These are phyloP conservation scores for Candida sp. DNA, from an alignment of 1,139 yeast genomes.

Conservation along the genomic window DNA sequence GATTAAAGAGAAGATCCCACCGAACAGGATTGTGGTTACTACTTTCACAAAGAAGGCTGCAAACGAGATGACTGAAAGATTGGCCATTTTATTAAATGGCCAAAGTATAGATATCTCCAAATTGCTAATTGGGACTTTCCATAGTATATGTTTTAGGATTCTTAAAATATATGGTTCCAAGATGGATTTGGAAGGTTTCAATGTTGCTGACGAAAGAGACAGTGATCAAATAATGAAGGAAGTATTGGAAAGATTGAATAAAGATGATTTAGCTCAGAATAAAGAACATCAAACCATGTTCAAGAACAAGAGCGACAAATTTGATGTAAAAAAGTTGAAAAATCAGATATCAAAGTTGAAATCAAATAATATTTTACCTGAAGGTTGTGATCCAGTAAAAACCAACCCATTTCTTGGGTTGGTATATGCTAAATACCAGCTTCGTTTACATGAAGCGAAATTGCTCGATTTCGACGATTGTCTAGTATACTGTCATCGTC, in stretches of 20 bases:
- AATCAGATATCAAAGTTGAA: slow-evolving; percentile 52
- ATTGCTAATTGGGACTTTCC: slow-evolving; percentile 81
- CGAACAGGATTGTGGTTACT: slow-evolving; percentile 70
- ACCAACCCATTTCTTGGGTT: slow-evolving; percentile 16
- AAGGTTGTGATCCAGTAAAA: slow-evolving; percentile 19
- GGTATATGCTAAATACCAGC: slow-evolving; percentile 54
- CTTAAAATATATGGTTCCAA: slow-evolving; percentile 53
- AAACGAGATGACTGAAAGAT: slow-evolving; percentile 69
- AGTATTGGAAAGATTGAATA: slow-evolving; percentile 31
- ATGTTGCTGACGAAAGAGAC: slow-evolving; percentile 70
- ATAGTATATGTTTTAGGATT: slow-evolving; percentile 67
- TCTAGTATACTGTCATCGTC: slow-evolving; percentile 49
- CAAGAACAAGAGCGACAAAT: slow-evolving; percentile 13
- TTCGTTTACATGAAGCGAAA: slow-evolving; percentile 32
- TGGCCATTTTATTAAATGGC: slow-evolving; percentile 36
- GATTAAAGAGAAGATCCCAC: slow-evolving; percentile 45
- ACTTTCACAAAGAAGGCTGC: slow-evolving; percentile 94
- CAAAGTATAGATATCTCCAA: slow-evolving; percentile 33
- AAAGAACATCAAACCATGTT: slow-evolving; percentile 9
- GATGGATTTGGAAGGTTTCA: slow-evolving; percentile 46
- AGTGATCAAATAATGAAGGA: slow-evolving; percentile 46
- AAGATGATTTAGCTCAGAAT: slow-evolving; percentile 21
- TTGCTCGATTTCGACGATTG: slow-evolving; percentile 85
- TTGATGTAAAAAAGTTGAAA: slow-evolving; percentile 34
- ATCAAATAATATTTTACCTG: slow-evolving; percentile 41